A percentile compares a stretch with the other conserved stretches of the same genome.
phyloP scores from a whole-genome alignment of 129 eudicot species.

The Dittrichia graveolens region DNA sequence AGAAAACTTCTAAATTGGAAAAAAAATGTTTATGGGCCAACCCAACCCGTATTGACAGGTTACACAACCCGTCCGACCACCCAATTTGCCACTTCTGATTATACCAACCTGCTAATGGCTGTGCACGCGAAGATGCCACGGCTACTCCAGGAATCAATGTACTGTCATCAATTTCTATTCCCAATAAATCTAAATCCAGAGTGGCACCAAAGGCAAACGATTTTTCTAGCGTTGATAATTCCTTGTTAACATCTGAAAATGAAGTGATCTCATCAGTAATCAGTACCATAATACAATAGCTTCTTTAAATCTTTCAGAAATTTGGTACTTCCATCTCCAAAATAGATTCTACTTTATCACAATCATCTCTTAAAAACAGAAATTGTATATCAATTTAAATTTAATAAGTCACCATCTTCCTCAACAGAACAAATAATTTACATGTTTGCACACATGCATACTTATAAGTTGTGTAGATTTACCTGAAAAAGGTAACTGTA shows the following conservation, averaged over 20 bases:
- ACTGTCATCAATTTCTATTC: conserved; percentile 71
- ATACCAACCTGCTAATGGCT: conserved; percentile 80
- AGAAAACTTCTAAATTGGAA: neutral
- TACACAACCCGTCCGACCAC: neutral
- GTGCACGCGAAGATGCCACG: conserved; percentile 83
- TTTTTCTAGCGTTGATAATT: conserved; percentile 53
- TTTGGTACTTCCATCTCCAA: neutral
- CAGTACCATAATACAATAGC: neutral
- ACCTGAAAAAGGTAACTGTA: conserved; percentile 95
- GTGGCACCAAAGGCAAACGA: conserved; percentile 70
- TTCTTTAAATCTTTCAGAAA: neutral
- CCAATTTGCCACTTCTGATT: neutral
- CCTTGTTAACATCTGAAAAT: conserved; percentile 69
- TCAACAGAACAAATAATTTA: conserved; percentile 24
- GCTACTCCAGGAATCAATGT: conserved; percentile 92
- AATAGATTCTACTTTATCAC: neutral
- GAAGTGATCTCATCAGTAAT: conserved; percentile 23
- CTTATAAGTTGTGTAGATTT: conserved; percentile 1
- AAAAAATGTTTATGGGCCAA: conserved; percentile 1
- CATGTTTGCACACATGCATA: conserved; percentile 41
- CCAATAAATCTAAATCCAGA: conserved; percentile 89
- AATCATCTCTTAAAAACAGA: neutral
- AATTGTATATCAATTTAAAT: neutral
- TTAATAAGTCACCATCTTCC: neutral
- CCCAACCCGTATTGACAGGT: neutral